Evolutionary conservation across 1,139 yeast genomes (phyloP).

Genomic region (Tardiomyces digboiensis): DNA sequence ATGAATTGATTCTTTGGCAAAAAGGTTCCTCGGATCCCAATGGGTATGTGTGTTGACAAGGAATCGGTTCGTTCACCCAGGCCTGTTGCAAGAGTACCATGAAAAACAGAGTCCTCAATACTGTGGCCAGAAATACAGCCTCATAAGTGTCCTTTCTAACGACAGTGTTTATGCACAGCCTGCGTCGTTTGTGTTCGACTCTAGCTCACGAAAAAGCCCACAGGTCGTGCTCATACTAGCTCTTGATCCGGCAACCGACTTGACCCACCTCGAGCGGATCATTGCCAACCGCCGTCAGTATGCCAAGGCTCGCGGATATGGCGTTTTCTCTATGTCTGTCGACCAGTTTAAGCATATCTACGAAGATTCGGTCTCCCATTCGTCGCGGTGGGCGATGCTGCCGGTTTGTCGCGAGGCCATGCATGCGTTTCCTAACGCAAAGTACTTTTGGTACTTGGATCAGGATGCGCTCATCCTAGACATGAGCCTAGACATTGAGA

Average conservation of each 20-base stretch:
- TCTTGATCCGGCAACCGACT: conserved; percentile 37
- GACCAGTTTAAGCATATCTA: conserved; percentile 51
- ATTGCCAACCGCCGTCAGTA: conserved; percentile 82
- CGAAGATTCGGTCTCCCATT: conserved; percentile 13
- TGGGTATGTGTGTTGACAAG: too few species aligned
- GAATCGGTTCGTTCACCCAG: too few species aligned
- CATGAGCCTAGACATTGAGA: conserved; percentile 42
- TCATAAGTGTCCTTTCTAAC: too few species aligned
- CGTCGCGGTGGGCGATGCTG: conserved; percentile 49
- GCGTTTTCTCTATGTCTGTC: conserved; percentile 70
- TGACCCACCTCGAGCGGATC: conserved; percentile 44
- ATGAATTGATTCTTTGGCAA: too few species aligned
- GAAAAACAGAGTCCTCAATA: too few species aligned
- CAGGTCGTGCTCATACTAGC: conserved; percentile 73
- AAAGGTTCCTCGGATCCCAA: too few species aligned
- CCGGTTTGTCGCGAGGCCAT: conserved; percentile 70
- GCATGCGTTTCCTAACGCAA: conserved; percentile 79
- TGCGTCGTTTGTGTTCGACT: background rate
- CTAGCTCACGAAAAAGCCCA: conserved; percentile 30
- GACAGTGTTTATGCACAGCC: background rate
- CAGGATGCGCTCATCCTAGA: conserved; percentile 71
- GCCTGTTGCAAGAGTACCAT: too few species aligned
- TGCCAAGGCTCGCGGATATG: conserved; percentile 68
- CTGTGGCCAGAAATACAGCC: too few species aligned
- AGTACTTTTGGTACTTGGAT: conserved; percentile 84